A percentile compares a stretch with the other conserved stretches of the same genome.
These are phyloP conservation scores for Paraphoma sp. DNA, from an alignment of 2,329 filamentous ascomycete species.

Conservation along the genomic window DNA sequence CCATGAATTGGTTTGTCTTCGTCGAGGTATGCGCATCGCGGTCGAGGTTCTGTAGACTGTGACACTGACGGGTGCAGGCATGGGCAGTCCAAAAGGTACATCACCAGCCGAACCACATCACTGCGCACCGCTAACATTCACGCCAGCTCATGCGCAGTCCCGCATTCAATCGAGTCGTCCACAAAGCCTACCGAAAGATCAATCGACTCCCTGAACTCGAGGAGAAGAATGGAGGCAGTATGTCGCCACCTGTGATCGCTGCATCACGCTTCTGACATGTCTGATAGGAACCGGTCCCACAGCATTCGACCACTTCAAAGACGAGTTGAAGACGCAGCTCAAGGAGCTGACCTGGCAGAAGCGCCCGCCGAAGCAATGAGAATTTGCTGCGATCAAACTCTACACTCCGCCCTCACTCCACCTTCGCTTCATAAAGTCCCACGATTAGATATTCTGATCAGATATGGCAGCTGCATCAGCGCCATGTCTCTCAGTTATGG, in stretches of 20 bases:
- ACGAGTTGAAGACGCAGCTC: conserved; percentile 60
- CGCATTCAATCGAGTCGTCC: conserved; percentile 61
- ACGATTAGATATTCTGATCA: not conserved
- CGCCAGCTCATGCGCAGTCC: conserved; percentile 60
- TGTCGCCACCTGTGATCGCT: conserved; percentile 38
- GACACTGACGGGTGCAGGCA: conserved; percentile 38
- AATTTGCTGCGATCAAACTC: not conserved
- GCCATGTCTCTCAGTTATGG: not conserved
- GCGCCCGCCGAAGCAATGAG: conserved; percentile 33
- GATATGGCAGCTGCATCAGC: not conserved
- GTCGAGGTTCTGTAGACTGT: not conserved
- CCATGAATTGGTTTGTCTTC: conserved; percentile 30
- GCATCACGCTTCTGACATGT: conserved; percentile 6
- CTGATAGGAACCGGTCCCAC: conserved; percentile 41
- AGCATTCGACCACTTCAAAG: conserved; percentile 59
- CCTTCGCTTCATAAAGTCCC: too few species aligned
- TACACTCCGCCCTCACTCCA: not conserved
- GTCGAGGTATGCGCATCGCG: conserved; percentile 37
- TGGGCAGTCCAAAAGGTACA: conserved; percentile 48
- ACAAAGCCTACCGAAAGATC: conserved; percentile 57
- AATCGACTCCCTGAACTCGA: conserved; percentile 54
- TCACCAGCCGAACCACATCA: conserved; percentile 4
- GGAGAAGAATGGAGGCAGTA: conserved; percentile 51
- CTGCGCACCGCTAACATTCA: conserved; percentile 3
- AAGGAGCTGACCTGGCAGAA: conserved; percentile 47